Evolutionary conservation across 345 rosid species (phyloP).

Genomic region (Microthlaspi erraticum): DNA sequence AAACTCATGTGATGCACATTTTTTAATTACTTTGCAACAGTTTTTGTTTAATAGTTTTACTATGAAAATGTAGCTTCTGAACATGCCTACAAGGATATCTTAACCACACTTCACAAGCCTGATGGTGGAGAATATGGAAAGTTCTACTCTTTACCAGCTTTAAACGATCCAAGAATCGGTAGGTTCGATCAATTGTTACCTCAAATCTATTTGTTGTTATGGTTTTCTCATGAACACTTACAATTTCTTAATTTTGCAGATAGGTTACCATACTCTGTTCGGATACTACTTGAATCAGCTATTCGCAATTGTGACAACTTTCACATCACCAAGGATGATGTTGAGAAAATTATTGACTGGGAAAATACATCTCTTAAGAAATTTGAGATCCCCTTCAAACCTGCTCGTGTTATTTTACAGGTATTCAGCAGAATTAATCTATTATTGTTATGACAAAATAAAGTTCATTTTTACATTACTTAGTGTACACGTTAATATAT

Average conservation of each 20-base stretch:
- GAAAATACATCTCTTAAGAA: conserved; percentile 70
- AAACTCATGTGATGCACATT: neutral
- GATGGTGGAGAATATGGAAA: conserved; percentile 98
- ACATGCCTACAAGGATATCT: conserved; percentile 74
- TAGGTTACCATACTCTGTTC: conserved; percentile 71
- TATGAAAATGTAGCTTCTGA: conserved; percentile 59
- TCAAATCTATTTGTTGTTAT: conserved; percentile 50
- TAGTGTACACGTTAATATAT: no score
- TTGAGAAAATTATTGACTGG: conserved; percentile 88
- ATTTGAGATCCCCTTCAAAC: conserved; percentile 91
- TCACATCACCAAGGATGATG: conserved; percentile 79
- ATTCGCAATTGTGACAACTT: conserved; percentile 85
- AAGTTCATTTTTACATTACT: no score
- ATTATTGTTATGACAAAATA: neutral
- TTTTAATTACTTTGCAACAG: neutral
- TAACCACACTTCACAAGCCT: conserved; percentile 81
- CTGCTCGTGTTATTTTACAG: conserved; percentile 82
- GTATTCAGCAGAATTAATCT: conserved; percentile 21
- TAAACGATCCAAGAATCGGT: conserved; percentile 97
- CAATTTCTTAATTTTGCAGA: conserved; percentile 46
- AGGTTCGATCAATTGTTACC: neutral
- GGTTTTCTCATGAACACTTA: neutral
- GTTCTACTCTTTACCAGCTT: conserved; percentile 86
- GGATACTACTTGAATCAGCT: conserved; percentile 86
- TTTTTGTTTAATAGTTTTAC: neutral